These are phyloP conservation scores for Thelonectria olida DNA, from an alignment of 2,329 filamentous ascomycete genomes.

Conservation along the genomic window DNA sequence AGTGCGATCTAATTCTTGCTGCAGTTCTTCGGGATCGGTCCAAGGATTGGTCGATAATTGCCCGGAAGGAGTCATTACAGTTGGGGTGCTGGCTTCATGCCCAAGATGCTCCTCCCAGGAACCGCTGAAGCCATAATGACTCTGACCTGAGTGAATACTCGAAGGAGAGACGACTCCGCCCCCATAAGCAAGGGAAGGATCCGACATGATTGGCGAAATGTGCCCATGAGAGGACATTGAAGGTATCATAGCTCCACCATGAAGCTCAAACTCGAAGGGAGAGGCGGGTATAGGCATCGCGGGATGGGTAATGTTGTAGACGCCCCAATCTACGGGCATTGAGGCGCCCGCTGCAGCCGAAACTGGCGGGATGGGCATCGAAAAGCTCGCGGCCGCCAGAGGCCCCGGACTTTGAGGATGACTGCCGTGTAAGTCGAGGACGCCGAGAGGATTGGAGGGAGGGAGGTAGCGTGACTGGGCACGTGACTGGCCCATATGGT, in stretches of 20 bases:
- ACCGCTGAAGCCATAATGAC: slow-evolving; percentile 27
- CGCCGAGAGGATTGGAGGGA: slow-evolving; percentile 9
- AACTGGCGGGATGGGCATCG: slow-evolving; percentile 25
- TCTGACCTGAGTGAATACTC: slow-evolving; percentile 32
- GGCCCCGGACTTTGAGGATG: slow-evolving; percentile 28
- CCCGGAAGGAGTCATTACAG: slow-evolving; percentile 35
- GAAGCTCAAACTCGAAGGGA: slow-evolving; percentile 37
- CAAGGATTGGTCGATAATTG: slow-evolving; percentile 35
- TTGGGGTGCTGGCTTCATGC: slow-evolving; percentile 36
- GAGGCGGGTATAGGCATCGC: slow-evolving; percentile 26
- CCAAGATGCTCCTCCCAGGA: slow-evolving; percentile 36
- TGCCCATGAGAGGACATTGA: slow-evolving; percentile 31
- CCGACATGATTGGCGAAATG: slow-evolving; percentile 26
- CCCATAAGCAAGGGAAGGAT: slow-evolving; percentile 31
- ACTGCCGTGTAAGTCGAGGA: slow-evolving; percentile 25
- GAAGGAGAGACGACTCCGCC: slow-evolving; percentile 35
- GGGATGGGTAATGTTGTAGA: slow-evolving; percentile 30
- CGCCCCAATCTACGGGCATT: slow-evolving; percentile 37
- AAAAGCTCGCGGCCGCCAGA: slow-evolving; percentile 23
- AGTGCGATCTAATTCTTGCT: slow-evolving; percentile 14
- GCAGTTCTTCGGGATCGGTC: slow-evolving; percentile 34
- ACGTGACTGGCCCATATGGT: slow-evolving; percentile 24
- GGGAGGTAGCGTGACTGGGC: slow-evolving; percentile 32
- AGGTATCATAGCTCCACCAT: slow-evolving; percentile 30
- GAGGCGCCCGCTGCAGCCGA: slow-evolving; percentile 16